Evolutionary conservation across 1,284 basidiomycete species (phyloP).

Genomic region (Cutaneotrichosporon dermatis): DNA sequence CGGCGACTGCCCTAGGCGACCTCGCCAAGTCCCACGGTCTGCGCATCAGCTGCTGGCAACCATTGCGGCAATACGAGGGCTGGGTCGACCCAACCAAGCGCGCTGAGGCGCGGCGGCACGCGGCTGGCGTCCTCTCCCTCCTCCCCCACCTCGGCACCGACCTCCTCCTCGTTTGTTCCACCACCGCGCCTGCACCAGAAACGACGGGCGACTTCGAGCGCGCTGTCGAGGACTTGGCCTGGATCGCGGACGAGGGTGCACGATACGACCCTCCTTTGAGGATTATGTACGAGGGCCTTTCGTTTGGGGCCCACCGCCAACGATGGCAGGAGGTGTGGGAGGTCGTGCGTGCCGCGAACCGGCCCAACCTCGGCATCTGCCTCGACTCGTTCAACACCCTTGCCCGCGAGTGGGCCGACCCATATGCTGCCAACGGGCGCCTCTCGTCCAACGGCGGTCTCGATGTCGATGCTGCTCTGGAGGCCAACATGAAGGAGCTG

Average conservation of each 20-base stretch:
- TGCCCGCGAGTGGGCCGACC: constrained; percentile 7
- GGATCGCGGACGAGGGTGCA: constrained; percentile 3
- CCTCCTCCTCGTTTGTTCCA: constrained; percentile 6
- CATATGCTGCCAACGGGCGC: neutral
- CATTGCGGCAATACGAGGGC: constrained; percentile 7
- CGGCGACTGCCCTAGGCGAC: neutral
- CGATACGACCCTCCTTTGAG: neutral
- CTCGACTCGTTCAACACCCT: constrained; percentile 13
- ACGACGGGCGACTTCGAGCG: neutral
- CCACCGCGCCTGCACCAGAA: neutral
- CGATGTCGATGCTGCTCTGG: neutral
- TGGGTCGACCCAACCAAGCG: neutral
- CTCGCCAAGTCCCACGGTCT: neutral
- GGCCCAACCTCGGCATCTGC: constrained; percentile 6
- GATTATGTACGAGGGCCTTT: constrained; percentile 3
- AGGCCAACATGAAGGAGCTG: neutral
- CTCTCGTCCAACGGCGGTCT: neutral
- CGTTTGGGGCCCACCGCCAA: constrained; percentile 4
- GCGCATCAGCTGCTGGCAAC: constrained; percentile 8
- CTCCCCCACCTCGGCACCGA: constrained; percentile 4
- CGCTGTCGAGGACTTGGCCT: constrained; percentile 1
- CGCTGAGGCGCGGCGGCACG: neutral
- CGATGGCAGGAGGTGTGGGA: constrained; percentile 6
- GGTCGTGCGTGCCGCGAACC: constrained; percentile 2
- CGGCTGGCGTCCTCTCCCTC: neutral